A percentile compares a stretch with the other conserved stretches of the same genome.
Conservation (phyloP, 345 rosid genomes). For the Acer yangbiense region DNA sequence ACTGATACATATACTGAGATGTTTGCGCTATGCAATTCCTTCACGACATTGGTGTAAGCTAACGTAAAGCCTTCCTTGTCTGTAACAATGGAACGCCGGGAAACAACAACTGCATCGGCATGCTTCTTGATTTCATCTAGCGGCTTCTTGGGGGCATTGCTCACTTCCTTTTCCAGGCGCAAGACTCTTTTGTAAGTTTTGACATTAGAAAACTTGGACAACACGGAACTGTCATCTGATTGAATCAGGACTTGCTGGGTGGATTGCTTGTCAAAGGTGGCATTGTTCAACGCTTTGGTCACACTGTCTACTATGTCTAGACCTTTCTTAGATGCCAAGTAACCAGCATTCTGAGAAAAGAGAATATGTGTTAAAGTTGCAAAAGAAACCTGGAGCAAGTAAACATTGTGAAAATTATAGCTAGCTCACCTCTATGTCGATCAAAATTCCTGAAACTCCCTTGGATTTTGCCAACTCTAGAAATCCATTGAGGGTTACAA, state of each 20-base stretch:
- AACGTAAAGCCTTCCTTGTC: slow-evolving; percentile 38
- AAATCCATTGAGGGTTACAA: slow-evolving; percentile 60
- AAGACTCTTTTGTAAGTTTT: slow-evolving; percentile 61
- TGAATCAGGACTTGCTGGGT: slow-evolving; percentile 70
- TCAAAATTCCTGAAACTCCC: slow-evolving; percentile 70
- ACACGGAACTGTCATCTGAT: slow-evolving; percentile 78
- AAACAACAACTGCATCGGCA: slow-evolving; percentile 61
- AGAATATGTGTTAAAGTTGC: background rate
- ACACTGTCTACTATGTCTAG: slow-evolving; percentile 57
- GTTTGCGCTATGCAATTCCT: slow-evolving; percentile 61
- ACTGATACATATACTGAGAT: slow-evolving; percentile 65
- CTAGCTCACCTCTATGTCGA: slow-evolving; percentile 62
- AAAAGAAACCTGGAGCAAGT: background rate
- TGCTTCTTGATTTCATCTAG: slow-evolving; percentile 67
- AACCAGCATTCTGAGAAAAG: slow-evolving; percentile 72
- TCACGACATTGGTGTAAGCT: slow-evolving; percentile 44
- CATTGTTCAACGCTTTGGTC: slow-evolving; percentile 52
- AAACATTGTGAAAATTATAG: background rate
- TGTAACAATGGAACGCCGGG: slow-evolving; percentile 45
- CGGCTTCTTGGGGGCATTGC: slow-evolving; percentile 52
- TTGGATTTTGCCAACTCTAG: slow-evolving; percentile 72
- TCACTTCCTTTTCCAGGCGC: slow-evolving; percentile 41
- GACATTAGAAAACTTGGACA: slow-evolving; percentile 47
- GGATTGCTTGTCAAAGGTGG: slow-evolving; percentile 68
- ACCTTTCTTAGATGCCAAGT: slow-evolving; percentile 78